Conservation (phyloP, 1,284 basidiomycete species). For the Neonothopanus nambi region DNA sequence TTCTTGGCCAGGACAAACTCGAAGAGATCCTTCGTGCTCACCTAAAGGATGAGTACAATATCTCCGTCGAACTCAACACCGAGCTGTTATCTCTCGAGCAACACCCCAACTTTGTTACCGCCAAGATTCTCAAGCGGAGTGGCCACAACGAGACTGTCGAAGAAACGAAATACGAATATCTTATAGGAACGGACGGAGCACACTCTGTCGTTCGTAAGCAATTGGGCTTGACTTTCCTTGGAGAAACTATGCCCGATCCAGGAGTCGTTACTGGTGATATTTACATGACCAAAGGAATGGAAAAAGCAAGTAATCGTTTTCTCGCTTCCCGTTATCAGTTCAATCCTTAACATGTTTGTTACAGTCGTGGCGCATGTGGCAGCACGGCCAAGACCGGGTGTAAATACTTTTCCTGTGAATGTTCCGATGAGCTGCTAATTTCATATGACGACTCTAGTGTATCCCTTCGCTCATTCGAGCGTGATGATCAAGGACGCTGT, state of each 20-base stretch:
- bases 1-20: constrained; percentile 33
- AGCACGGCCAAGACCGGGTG: no score
- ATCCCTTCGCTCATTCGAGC: no score
- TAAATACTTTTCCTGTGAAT: no score
- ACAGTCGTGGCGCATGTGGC: no score
- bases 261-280: constrained; percentile 43
- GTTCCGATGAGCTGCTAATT: no score
- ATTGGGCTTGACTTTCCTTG: constrained; percentile 44
- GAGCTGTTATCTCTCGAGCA: constrained; percentile 34
- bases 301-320: neutral
- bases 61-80: constrained; percentile 31
- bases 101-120: constrained; percentile 23
- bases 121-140: constrained; percentile 24
- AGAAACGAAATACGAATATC: constrained; percentile 24
- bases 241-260: constrained; percentile 39
- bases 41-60: constrained; percentile 23
- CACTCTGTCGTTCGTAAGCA: constrained; percentile 41
- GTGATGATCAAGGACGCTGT: no score
- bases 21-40: constrained; percentile 33
- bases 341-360: constrained; percentile 8
- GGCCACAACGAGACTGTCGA: constrained; percentile 9
- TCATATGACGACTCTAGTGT: no score
- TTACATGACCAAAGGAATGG: constrained; percentile 29
- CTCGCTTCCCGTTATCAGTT: no score
- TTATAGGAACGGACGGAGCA: constrained; percentile 42